Evolutionary conservation across 1,284 basidiomycete genomes (phyloP).

Genomic region (Pterula multifida): DNA sequence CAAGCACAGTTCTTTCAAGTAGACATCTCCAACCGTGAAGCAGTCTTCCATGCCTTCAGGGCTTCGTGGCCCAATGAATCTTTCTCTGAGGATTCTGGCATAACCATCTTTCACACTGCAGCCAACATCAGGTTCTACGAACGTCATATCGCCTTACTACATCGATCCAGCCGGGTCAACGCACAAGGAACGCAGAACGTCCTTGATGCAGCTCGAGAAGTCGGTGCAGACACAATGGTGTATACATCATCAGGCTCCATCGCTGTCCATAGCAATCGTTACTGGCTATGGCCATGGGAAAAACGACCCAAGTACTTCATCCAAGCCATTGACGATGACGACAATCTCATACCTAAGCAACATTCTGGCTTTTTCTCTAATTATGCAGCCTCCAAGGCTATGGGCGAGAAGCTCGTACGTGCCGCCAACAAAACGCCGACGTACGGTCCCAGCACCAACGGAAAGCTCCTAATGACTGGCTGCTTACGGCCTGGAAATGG

Average conservation of each 20-base stretch:
- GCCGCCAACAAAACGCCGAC: slow-evolving; percentile 33
- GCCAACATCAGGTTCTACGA: slow-evolving; percentile 70
- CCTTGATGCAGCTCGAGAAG: slow-evolving; percentile 29
- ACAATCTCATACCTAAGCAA: slow-evolving; percentile 27
- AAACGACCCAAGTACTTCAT: slow-evolving; percentile 37
- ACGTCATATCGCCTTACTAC: slow-evolving; percentile 34
- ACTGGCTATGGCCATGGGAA: slow-evolving; percentile 65
- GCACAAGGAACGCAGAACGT: slow-evolving; percentile 54
- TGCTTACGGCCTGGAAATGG: slow-evolving; percentile 66
- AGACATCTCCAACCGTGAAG: slow-evolving; percentile 40
- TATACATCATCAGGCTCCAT: slow-evolving; percentile 57
- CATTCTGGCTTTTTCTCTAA: slow-evolving; percentile 59
- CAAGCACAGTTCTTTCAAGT: slow-evolving; percentile 44
- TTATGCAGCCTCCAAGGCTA: slow-evolving; percentile 48
- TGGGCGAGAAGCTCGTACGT: slow-evolving; percentile 45
- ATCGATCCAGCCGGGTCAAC: slow-evolving; percentile 47
- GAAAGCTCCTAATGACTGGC: slow-evolving; percentile 41
- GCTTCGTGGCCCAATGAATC: slow-evolving; percentile 41
- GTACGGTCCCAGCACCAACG: slow-evolving; percentile 11
- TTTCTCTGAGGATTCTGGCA: slow-evolving; percentile 13
- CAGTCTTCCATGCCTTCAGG: slow-evolving; percentile 48
- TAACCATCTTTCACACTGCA: slow-evolving; percentile 63
- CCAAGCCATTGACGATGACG: slow-evolving; percentile 48
- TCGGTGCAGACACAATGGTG: slow-evolving; percentile 38
- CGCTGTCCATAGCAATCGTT: slow-evolving; percentile 36